phyloP scores from a whole-genome alignment of 345 rosid genomes.

The Alliaria petiolata region DNA sequence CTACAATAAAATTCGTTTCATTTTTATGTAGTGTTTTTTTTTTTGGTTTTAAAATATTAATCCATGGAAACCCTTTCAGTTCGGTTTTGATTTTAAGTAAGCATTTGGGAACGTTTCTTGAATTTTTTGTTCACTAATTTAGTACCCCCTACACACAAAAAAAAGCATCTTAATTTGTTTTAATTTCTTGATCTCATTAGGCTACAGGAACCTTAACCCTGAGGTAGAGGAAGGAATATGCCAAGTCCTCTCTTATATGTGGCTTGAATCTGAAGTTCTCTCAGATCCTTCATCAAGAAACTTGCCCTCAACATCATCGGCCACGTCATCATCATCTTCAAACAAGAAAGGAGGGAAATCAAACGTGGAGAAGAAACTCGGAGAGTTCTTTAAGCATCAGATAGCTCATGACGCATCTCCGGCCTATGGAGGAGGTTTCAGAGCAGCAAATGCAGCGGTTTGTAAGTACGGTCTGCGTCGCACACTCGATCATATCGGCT shows the following conservation, averaged over 20 bases:
- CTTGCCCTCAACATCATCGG: constrained; percentile 52
- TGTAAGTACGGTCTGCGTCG: constrained; percentile 64
- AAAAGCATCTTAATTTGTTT: neutral
- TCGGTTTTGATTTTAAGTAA: neutral
- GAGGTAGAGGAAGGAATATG: constrained; percentile 98
- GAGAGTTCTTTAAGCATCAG: constrained; percentile 74
- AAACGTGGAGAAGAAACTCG: constrained; percentile 64
- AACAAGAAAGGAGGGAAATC: constrained; percentile 74
- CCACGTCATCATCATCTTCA: constrained; percentile 43
- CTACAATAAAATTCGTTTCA: neutral
- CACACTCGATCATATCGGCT: constrained; percentile 68
- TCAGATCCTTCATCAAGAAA: constrained; percentile 43
- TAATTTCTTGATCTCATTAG: constrained; percentile 12
- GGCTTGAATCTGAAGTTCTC: constrained; percentile 95
- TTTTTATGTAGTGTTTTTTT: neutral
- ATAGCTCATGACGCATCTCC: constrained; percentile 82
- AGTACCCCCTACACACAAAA: neutral
- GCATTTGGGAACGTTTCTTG: neutral
- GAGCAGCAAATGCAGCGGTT: constrained; percentile 82
- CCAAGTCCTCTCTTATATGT: constrained; percentile 85
- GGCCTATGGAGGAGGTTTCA: constrained; percentile 87
- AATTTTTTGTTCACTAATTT: neutral
- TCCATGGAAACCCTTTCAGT: neutral
- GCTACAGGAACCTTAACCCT: constrained; percentile 74
- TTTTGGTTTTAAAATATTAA: neutral